Evolutionary conservation across 2,329 filamentous ascomycete genomes (phyloP).

Genomic region (Verticillium zaregamsianum): DNA sequence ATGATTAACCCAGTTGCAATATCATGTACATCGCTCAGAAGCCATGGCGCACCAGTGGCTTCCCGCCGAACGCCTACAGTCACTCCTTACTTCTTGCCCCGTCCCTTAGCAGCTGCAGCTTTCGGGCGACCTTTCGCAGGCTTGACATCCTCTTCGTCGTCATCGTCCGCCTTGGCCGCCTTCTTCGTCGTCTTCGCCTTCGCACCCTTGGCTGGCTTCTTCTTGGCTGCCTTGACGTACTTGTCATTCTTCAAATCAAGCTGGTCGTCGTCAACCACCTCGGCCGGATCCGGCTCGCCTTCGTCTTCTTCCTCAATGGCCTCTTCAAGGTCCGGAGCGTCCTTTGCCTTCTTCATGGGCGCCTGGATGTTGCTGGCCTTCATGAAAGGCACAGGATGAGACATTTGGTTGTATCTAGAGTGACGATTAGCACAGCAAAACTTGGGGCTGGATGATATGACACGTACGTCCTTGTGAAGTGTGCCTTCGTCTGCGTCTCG

Average conservation of each 20-base stretch:
- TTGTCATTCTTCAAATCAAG: constrained; percentile 91
- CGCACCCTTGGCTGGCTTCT: constrained; percentile 44
- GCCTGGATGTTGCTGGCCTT: constrained; percentile 76
- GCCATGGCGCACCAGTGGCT: neutral
- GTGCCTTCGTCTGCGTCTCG: constrained; percentile 78
- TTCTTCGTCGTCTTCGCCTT: constrained; percentile 30
- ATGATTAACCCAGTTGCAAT: neutral
- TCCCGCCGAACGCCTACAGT: neutral
- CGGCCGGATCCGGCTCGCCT: constrained; percentile 54
- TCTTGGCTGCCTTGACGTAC: constrained; percentile 89
- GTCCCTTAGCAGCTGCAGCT: constrained; percentile 36
- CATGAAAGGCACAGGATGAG: constrained; percentile 92
- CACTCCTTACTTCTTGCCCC: constrained; percentile 36
- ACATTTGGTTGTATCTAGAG: constrained; percentile 71
- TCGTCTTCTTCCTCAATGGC: constrained; percentile 90
- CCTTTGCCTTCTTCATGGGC: constrained; percentile 66
- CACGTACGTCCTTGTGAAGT: constrained; percentile 83
- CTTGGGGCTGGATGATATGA: neutral
- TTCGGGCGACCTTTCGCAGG: constrained; percentile 45
- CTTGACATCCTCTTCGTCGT: constrained; percentile 47
- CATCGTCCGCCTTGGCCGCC: constrained; percentile 38
- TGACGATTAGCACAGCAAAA: neutral
- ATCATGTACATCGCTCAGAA: neutral
- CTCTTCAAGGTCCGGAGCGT: constrained; percentile 91
- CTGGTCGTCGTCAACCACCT: constrained; percentile 69